A percentile compares a stretch with the other conserved stretches of the same genome.
phyloP scores from a whole-genome alignment of 164 flowering plant genomes.

The Sedum album region DNA sequence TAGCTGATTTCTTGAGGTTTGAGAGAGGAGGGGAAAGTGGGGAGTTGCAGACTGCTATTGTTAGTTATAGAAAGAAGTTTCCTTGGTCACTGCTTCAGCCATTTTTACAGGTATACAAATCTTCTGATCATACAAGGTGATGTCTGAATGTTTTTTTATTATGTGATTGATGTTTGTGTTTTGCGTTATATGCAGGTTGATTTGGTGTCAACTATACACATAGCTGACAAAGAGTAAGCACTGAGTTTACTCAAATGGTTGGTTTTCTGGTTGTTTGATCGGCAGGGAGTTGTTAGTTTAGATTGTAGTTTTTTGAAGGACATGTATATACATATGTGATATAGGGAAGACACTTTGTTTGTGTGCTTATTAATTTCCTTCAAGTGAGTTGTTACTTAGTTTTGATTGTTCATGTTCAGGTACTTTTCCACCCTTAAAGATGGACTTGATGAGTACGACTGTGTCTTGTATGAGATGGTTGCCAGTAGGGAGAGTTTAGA shows the following conservation, averaged over 20 bases:
- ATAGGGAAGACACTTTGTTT: not conserved
- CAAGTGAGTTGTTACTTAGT: no score
- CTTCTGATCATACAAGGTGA: not conserved
- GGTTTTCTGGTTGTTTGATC: not conserved
- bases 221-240: constrained; percentile 89
- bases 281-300: not conserved
- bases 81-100: constrained; percentile 83
- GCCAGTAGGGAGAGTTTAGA: constrained; percentile 87
- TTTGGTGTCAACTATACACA: constrained; percentile 95
- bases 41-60: constrained; percentile 91
- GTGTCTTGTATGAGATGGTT: constrained; percentile 97
- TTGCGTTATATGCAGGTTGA: constrained; percentile 46
- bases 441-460: constrained; percentile 75
- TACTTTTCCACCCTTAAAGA: constrained; percentile 72
- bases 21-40: constrained; percentile 28
- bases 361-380: not conserved
- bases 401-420: constrained; percentile 40
- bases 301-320: not conserved
- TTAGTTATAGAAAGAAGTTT: constrained; percentile 66
- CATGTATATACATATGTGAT: not conserved
- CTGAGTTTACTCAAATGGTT: not conserved
- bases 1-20: constrained; percentile 94
- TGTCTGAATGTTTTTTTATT: not conserved
- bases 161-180: not conserved
- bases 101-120: constrained; percentile 49